Evolutionary conservation across 1,284 basidiomycete species (phyloP).

Genomic region (Malassezia furfur): DNA sequence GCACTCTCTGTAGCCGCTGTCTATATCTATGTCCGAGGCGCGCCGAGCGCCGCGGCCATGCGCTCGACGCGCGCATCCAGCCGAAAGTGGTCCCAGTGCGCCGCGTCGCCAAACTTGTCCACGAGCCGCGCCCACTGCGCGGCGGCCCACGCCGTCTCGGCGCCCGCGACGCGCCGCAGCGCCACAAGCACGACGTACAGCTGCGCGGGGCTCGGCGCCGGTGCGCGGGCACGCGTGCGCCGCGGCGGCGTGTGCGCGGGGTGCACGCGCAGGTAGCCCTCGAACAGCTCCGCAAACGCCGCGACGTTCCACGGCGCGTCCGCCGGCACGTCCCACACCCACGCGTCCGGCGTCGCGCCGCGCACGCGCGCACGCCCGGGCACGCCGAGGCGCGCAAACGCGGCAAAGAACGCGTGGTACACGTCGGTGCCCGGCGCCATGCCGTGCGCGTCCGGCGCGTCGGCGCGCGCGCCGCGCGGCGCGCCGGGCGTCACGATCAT

Average conservation of each 20-base stretch:
- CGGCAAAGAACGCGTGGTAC: conserved; percentile 14
- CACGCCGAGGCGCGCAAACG: conserved; percentile 10
- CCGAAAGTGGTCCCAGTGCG: conserved; percentile 9
- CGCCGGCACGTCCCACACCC: background rate
- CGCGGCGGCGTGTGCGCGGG: background rate
- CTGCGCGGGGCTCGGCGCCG: conserved; percentile 9
- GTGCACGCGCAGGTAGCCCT: conserved; percentile 12
- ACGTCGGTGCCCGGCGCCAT: conserved; percentile 1
- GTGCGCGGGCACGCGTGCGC: background rate
- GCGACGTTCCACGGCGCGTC: background rate
- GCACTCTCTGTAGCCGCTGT: too few species aligned
- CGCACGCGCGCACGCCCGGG: background rate
- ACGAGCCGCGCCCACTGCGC: conserved; percentile 13
- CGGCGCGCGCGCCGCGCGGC: background rate
- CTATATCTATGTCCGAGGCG: too few species aligned
- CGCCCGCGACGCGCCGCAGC: conserved; percentile 9
- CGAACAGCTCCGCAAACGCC: conserved; percentile 13
- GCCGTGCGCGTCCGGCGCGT: background rate
- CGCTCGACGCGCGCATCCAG: background rate
- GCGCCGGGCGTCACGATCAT: conserved; percentile 3
- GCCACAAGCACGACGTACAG: conserved; percentile 12
- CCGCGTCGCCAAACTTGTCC: conserved; percentile 8
- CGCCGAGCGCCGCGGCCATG: too few species aligned
- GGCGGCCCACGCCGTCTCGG: conserved; percentile 1
- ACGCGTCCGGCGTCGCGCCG: background rate